Base-by-base conservation (phyloP, 805 yeast genomes). In the Ogataea siamensis region DNA sequence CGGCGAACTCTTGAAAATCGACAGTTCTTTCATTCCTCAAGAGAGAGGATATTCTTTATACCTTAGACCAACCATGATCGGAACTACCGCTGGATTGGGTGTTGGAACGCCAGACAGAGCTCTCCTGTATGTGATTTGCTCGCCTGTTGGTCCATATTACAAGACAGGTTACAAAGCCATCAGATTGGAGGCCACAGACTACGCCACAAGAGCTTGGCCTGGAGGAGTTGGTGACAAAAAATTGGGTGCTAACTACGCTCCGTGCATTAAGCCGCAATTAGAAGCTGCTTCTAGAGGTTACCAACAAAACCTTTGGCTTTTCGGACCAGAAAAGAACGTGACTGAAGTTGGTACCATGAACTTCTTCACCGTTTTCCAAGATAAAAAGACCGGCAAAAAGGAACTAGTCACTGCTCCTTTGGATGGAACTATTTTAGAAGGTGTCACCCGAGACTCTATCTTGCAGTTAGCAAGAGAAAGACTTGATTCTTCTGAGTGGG, bases 271-370 rank as follows among this genome's bases (percentile, higher is more conserved):
- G 60, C 97, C 98, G 21, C 96, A 87, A 68, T 70, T 76, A 53
- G 83, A 86, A 67, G 96, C 98, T 35, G 95, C 96, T 39, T 57
- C 71, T 16, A 79, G 89, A 65, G 99, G 99, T 29, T 89, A 79
- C 71, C 95, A 87, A 63, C 98, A 93, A 68, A 91, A 91, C 72
- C 70, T 91, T 62, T 91, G 98, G 99, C 72, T 91, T 55, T 91
- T 91, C 55, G 96, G 96, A 45, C 87, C 84, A 40, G 91, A 91
- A 61, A 73, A 76, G 28, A 78, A 80, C 54, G 78, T 91, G 55
- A 91, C 98, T 51, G 98, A 91, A 71, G 98, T 87, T 40, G 99
- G 99, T 50, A 88, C 98, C 42, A 93, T 91, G 98, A 91, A 91
- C 67, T 91, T 76, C 30, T 91, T 93, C 69, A 80, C 85, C 55